Evolutionary conservation across 345 rosid genomes (phyloP).

Genomic region (Ceriops tagal): DNA sequence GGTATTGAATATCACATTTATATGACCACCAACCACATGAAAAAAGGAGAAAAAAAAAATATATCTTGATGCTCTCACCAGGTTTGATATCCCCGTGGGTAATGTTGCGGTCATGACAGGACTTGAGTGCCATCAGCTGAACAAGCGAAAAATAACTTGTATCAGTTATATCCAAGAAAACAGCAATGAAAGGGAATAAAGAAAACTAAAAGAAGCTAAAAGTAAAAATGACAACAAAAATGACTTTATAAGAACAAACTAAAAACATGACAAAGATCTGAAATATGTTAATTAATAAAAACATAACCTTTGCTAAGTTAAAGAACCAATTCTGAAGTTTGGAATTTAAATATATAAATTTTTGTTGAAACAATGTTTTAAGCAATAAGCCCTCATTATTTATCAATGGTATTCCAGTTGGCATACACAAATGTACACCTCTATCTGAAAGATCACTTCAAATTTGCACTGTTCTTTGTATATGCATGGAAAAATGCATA

Average conservation of each 20-base stretch:
- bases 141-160: slow-evolving; percentile 8
- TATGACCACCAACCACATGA: background rate
- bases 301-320: background rate
- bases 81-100: slow-evolving; percentile 97
- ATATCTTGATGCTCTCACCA: slow-evolving; percentile 46
- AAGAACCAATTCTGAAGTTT: background rate
- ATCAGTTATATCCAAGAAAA: background rate
- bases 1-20: background rate
- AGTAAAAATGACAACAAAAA: too few species aligned
- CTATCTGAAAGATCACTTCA: background rate
- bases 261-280: background rate
- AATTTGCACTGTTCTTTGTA: background rate
- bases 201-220: too few species aligned
- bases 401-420: background rate
- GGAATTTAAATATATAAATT: background rate
- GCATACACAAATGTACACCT: too few species aligned
- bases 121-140: slow-evolving; percentile 81
- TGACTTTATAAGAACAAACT: background rate
- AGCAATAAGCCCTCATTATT: background rate
- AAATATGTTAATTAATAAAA: background rate
- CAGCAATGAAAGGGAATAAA: background rate
- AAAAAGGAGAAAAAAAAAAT: background rate
- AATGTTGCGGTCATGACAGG: slow-evolving; percentile 91
- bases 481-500: background rate
- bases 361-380: background rate